Conservation (phyloP, 495 filamentous ascomycete genomes). For the Penicillium odoratum region DNA sequence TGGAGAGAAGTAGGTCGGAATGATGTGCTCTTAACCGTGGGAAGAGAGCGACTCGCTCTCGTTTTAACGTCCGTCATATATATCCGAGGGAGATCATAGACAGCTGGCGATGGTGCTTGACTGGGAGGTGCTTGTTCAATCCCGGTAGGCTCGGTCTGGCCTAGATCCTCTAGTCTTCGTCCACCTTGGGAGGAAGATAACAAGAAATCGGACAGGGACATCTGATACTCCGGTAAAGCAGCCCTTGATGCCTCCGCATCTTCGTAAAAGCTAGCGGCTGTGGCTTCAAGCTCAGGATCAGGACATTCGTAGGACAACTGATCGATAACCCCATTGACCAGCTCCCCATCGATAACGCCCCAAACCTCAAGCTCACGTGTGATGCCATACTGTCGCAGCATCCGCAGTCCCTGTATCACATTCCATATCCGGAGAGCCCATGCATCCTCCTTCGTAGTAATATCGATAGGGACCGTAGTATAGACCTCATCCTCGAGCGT, state of each 20-base stretch:
- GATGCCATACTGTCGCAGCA: constrained; percentile 72
- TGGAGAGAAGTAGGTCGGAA: constrained; percentile 80
- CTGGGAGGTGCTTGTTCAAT: background rate
- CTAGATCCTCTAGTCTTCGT: constrained; percentile 35
- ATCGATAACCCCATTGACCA: constrained; percentile 90
- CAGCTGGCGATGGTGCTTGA: constrained; percentile 23
- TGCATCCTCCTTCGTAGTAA: constrained; percentile 74
- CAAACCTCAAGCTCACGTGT: constrained; percentile 94
- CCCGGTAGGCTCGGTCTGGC: constrained; percentile 11
- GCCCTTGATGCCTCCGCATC: constrained; percentile 34
- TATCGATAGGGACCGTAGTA: constrained; percentile 67
- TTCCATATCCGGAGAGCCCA: constrained; percentile 91
- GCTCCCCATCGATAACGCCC: constrained; percentile 77
- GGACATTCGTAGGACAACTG: constrained; percentile 78
- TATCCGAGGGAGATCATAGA: constrained; percentile 43
- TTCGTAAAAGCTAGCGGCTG: constrained; percentile 37
- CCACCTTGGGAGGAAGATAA: constrained; percentile 44
- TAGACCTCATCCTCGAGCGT: constrained; percentile 83
- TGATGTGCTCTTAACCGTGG: constrained; percentile 59
- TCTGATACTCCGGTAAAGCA: constrained; percentile 52
- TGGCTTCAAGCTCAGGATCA: constrained; percentile 64
- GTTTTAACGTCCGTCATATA: constrained; percentile 94
- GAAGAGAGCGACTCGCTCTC: constrained; percentile 59
- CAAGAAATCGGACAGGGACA: constrained; percentile 52
- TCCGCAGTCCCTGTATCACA: constrained; percentile 79